Percentiles rank a stretch among this genome's conserved stretches.
Evolutionary conservation across 169 alveolate genomes (phyloP).

Genomic region (Cyclospora cayetanensis): DNA sequence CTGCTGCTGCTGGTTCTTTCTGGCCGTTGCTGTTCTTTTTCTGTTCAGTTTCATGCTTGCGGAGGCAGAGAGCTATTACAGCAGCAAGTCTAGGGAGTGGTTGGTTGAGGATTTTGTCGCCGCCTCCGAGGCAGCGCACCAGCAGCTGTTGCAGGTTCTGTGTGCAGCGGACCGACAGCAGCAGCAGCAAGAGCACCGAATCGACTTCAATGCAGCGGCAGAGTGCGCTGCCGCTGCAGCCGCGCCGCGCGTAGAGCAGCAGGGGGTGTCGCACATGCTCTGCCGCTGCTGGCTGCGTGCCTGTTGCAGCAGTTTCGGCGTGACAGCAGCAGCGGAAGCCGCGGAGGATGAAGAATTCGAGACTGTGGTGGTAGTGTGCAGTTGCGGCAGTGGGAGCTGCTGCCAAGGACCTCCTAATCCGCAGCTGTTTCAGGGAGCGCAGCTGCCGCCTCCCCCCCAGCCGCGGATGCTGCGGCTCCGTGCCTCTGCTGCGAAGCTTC

Average conservation of each 20-base stretch:
- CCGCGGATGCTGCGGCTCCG: slow-evolving; percentile 14
- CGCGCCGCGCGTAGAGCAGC: slow-evolving; percentile 12
- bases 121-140: slow-evolving; percentile 5
- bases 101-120: slow-evolving; percentile 27
- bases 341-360: not conserved
- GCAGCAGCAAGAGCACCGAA: slow-evolving; percentile 13
- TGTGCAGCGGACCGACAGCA: not conserved
- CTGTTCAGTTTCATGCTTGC: slow-evolving; percentile 30
- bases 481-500: slow-evolving; percentile 10
- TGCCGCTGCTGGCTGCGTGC: slow-evolving; percentile 28
- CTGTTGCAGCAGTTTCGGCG: not conserved
- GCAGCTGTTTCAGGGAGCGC: no score
- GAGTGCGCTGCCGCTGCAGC: slow-evolving; percentile 16
- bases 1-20: not conserved
- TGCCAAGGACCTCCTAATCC: not conserved
- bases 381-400: slow-evolving; percentile 42
- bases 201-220: not conserved
- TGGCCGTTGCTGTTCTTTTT: slow-evolving; percentile 5
- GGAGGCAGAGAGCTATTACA: slow-evolving; percentile 30
- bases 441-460: slow-evolving; percentile 38
- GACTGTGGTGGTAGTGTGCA: not conserved
- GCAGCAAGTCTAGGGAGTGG: slow-evolving; percentile 44
- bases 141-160: slow-evolving; percentile 26
- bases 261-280: not conserved
- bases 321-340: slow-evolving; percentile 32